Evolutionary conservation across 305 asterid species (phyloP), one percentile per base, ranked within the genome.

Genomic region (Withania somnifera): DNA sequence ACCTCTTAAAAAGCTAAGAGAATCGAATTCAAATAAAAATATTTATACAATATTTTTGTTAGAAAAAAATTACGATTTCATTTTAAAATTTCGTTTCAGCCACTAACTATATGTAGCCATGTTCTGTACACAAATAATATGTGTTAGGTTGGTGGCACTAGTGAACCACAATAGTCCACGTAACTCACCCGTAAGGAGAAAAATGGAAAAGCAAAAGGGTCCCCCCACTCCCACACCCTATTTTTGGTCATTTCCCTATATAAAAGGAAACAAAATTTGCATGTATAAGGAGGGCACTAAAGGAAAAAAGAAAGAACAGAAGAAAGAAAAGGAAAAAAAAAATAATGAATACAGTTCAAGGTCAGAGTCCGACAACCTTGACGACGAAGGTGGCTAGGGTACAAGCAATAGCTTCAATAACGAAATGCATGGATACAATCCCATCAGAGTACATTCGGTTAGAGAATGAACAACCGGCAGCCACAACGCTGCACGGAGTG

Each of bases 361-460:
- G 15, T 30, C 19, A 40, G 13, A 20, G 5, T 1, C 0, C 9
- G 9, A 28, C 40, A 22, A 6, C 64, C 30, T 3, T 40, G 58
- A 40, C 52, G 45, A 88, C 87, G 93, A 91, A 86, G 84, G 87
- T 68, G 17, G 85, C 83, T 69, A 90, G 92, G 82, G 93, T 91
- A 36, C 95, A 91, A 61, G 86, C 83, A 0, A 30, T 88, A 17
- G 86, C 90, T 2, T 26, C 84, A 1, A 67, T 69, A 7, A 73
- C 91, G 60, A 67, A 53, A 11, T 53, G 77, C 42, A 20, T 64
- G 13, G 92, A 87, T 15, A 57, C 90, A 3, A 88, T 93, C 7
- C 97, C 97, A 19, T 79, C 91, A 66, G 92, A 92, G 13, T 93
- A 82, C 87, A 86, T 93, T 81, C 85, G 93, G 83, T 85, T 90